phyloP scores from a whole-genome alignment of 2,329 filamentous ascomycete species.

The Fusarium anguioides region DNA sequence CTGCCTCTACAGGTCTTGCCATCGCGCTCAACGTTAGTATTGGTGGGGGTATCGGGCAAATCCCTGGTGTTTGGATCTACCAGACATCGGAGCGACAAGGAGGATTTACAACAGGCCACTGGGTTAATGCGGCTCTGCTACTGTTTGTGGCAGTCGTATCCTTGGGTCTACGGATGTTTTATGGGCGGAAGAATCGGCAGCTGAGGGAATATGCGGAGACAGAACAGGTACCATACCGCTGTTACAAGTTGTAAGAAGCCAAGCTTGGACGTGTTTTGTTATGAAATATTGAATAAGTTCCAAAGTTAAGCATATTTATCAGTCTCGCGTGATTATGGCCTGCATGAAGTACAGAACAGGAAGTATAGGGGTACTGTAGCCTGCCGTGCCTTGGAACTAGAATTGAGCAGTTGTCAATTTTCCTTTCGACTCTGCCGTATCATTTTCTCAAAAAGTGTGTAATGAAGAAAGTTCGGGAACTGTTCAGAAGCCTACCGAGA shows the following conservation, averaged over 20 bases:
- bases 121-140: conserved; percentile 70
- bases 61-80: conserved; percentile 80
- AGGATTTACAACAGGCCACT: conserved; percentile 78
- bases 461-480: conserved; percentile 5
- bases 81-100: conserved; percentile 67
- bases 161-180: conserved; percentile 65
- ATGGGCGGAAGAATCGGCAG: conserved; percentile 59
- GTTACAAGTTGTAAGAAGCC: conserved; percentile 54
- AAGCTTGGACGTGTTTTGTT: background rate
- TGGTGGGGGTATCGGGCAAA: conserved; percentile 74
- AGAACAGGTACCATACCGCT: conserved; percentile 50
- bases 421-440: background rate
- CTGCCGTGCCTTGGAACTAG: no score
- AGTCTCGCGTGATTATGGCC: background rate
- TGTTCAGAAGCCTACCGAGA: background rate
- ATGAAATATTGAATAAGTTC: conserved; percentile 8
- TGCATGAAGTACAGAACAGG: background rate
- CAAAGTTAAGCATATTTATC: background rate
- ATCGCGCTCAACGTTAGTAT: conserved; percentile 77
- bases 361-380: background rate
- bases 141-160: conserved; percentile 68
- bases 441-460: background rate
- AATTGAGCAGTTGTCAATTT: background rate
- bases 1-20: conserved; percentile 73
- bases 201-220: conserved; percentile 48